phyloP scores from a whole-genome alignment of 2,329 filamentous ascomycete species.

The Xylaria hypoxylon region DNA sequence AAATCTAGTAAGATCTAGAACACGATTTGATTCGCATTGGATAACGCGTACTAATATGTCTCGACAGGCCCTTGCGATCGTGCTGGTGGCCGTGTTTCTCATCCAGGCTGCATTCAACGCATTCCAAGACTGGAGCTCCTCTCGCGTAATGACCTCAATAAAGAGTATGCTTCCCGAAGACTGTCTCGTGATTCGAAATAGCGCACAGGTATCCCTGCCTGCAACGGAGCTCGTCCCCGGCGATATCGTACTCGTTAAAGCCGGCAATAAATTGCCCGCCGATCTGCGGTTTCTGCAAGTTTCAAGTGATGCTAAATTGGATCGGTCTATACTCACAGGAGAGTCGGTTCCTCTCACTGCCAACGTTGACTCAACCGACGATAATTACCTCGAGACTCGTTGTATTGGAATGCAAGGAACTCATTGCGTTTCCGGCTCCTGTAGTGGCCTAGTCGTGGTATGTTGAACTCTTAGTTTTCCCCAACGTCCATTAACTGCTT shows the following conservation, averaged over 20 bases:
- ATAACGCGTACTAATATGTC: slow-evolving; percentile 14
- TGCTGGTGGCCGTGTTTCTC: slow-evolving; percentile 76
- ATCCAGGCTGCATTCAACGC: slow-evolving; percentile 77
- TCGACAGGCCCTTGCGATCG: slow-evolving; percentile 72
- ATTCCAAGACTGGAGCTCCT: slow-evolving; percentile 81
- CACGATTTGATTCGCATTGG: background rate
- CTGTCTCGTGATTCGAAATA: slow-evolving; percentile 73
- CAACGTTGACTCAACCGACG: slow-evolving; percentile 73
- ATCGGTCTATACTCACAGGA: slow-evolving; percentile 78
- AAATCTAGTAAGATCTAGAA: slow-evolving; percentile 61
- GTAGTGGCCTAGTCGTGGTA: slow-evolving; percentile 72
- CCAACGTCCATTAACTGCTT: background rate
- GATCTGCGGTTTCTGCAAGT: slow-evolving; percentile 77
- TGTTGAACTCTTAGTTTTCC: slow-evolving; percentile 3
- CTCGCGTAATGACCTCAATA: slow-evolving; percentile 81
- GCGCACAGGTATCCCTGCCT: slow-evolving; percentile 59
- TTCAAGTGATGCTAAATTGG: slow-evolving; percentile 77
- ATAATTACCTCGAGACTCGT: slow-evolving; percentile 80
- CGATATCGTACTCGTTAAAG: slow-evolving; percentile 74
- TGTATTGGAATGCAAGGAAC: slow-evolving; percentile 84
- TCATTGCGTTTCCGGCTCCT: slow-evolving; percentile 77
- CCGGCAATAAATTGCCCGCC: slow-evolving; percentile 79
- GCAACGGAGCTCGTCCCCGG: slow-evolving; percentile 76
- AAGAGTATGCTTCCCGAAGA: slow-evolving; percentile 83
- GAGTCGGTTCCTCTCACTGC: slow-evolving; percentile 69